A percentile compares a stretch with the other conserved stretches of the same genome.
Evolutionary conservation across 768 basidiomycete species (phyloP).

Genomic region (Panus rudis): DNA sequence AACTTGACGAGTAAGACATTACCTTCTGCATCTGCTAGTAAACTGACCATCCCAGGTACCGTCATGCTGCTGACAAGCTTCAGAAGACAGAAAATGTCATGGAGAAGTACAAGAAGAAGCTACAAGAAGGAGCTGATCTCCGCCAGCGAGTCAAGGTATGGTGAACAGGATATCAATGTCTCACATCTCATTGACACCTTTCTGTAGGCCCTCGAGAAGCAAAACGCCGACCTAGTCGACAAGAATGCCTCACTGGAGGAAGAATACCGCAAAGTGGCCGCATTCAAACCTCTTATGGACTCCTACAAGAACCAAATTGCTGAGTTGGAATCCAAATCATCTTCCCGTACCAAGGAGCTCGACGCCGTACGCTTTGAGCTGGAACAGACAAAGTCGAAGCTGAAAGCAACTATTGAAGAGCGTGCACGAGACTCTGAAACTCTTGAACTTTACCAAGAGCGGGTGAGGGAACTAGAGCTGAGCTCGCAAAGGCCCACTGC

Average conservation of each 20-base stretch:
- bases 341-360: slow-evolving; percentile 59
- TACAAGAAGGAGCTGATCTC: slow-evolving; percentile 89
- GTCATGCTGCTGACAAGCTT: slow-evolving; percentile 85
- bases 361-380: slow-evolving; percentile 71
- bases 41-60: slow-evolving; percentile 47
- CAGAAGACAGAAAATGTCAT: slow-evolving; percentile 96
- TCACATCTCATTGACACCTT: not conserved
- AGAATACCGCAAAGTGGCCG: slow-evolving; percentile 80
- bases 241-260: slow-evolving; percentile 89
- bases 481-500: slow-evolving; percentile 42
- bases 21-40: not conserved
- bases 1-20: slow-evolving; percentile 80
- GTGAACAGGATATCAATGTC: slow-evolving; percentile 10
- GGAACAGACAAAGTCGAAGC: slow-evolving; percentile 63
- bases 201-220: slow-evolving; percentile 75
- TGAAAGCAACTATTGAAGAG: slow-evolving; percentile 64
- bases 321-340: slow-evolving; percentile 69
- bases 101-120: slow-evolving; percentile 98
- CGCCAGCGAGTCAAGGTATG: slow-evolving; percentile 78
- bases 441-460: slow-evolving; percentile 84
- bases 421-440: slow-evolving; percentile 76
- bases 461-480: slow-evolving; percentile 82
- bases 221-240: slow-evolving; percentile 89
- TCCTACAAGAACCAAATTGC: slow-evolving; percentile 84
- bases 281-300: slow-evolving; percentile 86